Percentiles rank a stretch among this genome's conserved stretches.
These are phyloP conservation scores for Graphilbum fragrans DNA, from an alignment of 2,329 filamentous ascomycete species.

Conservation along the genomic window DNA sequence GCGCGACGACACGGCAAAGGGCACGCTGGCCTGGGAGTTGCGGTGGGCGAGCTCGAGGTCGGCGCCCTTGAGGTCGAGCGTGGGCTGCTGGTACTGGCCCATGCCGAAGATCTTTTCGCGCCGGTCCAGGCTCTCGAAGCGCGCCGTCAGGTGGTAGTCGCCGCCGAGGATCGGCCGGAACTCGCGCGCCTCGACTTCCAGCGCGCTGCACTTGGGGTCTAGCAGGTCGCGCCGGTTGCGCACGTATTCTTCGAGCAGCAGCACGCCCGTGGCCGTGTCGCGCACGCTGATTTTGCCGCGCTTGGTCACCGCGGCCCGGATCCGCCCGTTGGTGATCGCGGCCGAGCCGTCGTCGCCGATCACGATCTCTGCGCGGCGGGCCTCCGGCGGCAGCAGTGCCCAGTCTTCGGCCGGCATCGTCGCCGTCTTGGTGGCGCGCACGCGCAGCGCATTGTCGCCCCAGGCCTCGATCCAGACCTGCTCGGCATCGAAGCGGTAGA, in stretches of 20 bases:
- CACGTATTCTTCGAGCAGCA: conserved; percentile 39
- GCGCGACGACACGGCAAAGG: conserved; percentile 45
- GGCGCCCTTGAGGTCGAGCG: conserved; percentile 48
- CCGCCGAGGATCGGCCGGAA: conserved; percentile 39
- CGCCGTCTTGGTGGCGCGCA: conserved; percentile 29
- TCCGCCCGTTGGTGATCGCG: conserved; percentile 33
- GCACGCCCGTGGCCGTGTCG: conserved; percentile 22
- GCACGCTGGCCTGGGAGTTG: conserved; percentile 54
- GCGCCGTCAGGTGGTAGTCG: conserved; percentile 41
- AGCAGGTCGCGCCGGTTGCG: conserved; percentile 34
- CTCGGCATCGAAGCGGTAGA: conserved; percentile 10
- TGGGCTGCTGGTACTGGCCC: conserved; percentile 56
- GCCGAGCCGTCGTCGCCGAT: conserved; percentile 12
- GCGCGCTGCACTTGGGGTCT: conserved; percentile 46
- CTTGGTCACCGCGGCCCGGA: conserved; percentile 31
- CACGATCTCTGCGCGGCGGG: not conserved
- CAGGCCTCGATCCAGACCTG: conserved; percentile 28
- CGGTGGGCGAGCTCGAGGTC: conserved; percentile 54
- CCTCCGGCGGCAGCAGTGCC: conserved; percentile 19
- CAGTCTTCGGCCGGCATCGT: conserved; percentile 24
- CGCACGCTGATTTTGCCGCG: conserved; percentile 37
- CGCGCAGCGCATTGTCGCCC: conserved; percentile 32
- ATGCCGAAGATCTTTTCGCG: conserved; percentile 55
- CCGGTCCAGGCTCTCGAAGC: conserved; percentile 41
- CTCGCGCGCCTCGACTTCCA: conserved; percentile 45